phyloP scores from a whole-genome alignment of 805 yeast genomes.

The Ogataea nakhonphanomensis region DNA sequence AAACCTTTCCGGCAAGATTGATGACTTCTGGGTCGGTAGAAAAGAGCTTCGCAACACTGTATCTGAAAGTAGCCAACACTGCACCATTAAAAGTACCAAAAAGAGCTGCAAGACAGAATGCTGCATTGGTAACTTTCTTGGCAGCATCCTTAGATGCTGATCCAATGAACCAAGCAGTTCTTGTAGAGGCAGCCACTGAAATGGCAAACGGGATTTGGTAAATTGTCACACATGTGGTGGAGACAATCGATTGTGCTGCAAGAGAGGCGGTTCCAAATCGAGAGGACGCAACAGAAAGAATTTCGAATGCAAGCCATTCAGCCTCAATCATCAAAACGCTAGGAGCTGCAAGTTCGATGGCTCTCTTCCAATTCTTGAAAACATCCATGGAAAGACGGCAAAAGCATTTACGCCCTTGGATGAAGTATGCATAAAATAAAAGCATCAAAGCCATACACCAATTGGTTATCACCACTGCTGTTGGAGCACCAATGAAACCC shows the following conservation, averaged over 20 bases:
- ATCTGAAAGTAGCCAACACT: conserved; percentile 41
- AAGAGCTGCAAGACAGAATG: conserved; percentile 32
- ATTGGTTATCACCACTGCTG: conserved; percentile 53
- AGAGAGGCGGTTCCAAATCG: conserved; percentile 50
- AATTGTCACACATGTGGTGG: conserved; percentile 43
- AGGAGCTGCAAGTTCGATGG: conserved; percentile 47
- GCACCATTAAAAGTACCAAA: conserved; percentile 46
- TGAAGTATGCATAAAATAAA: conserved; percentile 36
- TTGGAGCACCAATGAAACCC: conserved; percentile 57
- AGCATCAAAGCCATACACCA: conserved; percentile 53
- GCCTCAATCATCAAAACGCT: conserved; percentile 58
- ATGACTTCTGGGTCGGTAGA: conserved; percentile 60
- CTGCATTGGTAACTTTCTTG: conserved; percentile 35
- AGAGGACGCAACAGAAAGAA: conserved; percentile 51
- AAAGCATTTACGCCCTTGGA: conserved; percentile 50
- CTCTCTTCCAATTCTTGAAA: conserved; percentile 43
- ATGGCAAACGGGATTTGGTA: conserved; percentile 59
- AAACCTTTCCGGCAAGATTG: conserved; percentile 43
- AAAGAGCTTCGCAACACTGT: conserved; percentile 47
- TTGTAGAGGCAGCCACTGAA: conserved; percentile 55
- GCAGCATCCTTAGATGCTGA: conserved; percentile 36
- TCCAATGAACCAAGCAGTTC: conserved; percentile 56
- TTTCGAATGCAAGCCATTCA: conserved; percentile 56
- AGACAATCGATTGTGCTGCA: conserved; percentile 50
- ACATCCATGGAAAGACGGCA: conserved; percentile 42